Evolutionary conservation across 257 asterid genomes (phyloP).

Genomic region (Voacanga thouarsii): DNA sequence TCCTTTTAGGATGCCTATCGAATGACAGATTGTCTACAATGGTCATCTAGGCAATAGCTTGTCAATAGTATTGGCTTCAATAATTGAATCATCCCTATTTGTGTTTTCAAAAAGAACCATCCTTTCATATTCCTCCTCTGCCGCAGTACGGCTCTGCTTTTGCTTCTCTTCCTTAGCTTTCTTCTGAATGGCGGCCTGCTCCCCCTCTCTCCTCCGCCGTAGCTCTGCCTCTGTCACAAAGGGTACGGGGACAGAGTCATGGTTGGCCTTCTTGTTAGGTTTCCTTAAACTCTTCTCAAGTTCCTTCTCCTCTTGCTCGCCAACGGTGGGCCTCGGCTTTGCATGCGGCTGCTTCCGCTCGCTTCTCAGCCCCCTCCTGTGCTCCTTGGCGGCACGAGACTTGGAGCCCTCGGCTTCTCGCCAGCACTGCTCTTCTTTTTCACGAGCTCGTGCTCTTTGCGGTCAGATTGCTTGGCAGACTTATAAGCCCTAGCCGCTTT

Average conservation of each 20-base stretch:
- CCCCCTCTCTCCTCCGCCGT: slow-evolving; percentile 68
- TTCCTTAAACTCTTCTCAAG: slow-evolving; percentile 63
- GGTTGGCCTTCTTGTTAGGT: slow-evolving; percentile 75
- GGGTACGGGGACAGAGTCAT: slow-evolving; percentile 71
- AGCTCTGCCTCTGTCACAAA: slow-evolving; percentile 91
- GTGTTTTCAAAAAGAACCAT: slow-evolving; percentile 60
- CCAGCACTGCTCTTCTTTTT: slow-evolving; percentile 92
- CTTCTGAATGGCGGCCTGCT: slow-evolving; percentile 55
- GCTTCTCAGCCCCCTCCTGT: slow-evolving; percentile 86
- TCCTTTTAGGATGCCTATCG: slow-evolving; percentile 90
- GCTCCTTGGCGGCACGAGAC: slow-evolving; percentile 86
- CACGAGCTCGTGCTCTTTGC: slow-evolving; percentile 71
- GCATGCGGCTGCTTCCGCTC: slow-evolving; percentile 74
- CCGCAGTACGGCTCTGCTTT: slow-evolving; percentile 64
- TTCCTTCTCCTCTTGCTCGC: slow-evolving; percentile 84
- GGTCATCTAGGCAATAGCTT: slow-evolving; percentile 74
- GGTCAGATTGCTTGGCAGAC: slow-evolving; percentile 69
- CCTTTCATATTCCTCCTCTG: slow-evolving; percentile 83
- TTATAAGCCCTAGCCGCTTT: slow-evolving; percentile 87
- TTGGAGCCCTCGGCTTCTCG: slow-evolving; percentile 91
- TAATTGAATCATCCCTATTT: slow-evolving; percentile 69
- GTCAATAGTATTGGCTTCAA: slow-evolving; percentile 82
- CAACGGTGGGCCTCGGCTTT: slow-evolving; percentile 84
- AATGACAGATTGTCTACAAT: slow-evolving; percentile 54
- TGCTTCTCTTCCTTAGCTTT: slow-evolving; percentile 69